Evolutionary conservation across 2,329 filamentous ascomycete species (phyloP), one percentile per base, ranked within the genome.

Genomic region (Calonectria pauciramosa): DNA sequence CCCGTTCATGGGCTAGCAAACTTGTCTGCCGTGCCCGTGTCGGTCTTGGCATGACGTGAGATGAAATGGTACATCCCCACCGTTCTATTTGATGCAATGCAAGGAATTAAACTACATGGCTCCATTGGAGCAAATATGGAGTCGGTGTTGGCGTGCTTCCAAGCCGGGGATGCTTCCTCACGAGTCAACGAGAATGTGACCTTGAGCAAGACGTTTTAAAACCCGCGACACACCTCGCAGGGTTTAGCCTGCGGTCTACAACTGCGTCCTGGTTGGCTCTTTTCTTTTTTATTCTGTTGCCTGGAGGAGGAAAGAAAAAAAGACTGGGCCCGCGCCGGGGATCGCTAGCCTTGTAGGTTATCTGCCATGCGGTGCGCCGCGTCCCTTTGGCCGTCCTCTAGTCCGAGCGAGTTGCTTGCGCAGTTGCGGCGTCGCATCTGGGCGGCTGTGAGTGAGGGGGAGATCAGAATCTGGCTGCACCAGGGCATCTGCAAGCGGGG

Each of bases 281-380:
- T n/a, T 13, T 41, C 14, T 34, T 36, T 30, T 49, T 72, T 78
- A 71, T 66, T 66, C 74, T 79, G 78, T 71, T 79, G 76, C 78
- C 76, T 79, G 44, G 44, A 47, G 44, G 34, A 11, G 13, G 20
- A 63, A 26, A n/a, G 32, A 26, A n/a, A 36, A 73, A 69, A 63
- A 36, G 20, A 68, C 47, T 68, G 60, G 71, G 68, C 14, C 52
- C n/a, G 8, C 28, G 38, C 32, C 41, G 59, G 52, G 63, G 49
- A 66, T 65, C 56, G 56, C 36, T 63, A 63, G 34, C 16, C 23
- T 63, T 41, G 56, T 63, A 63, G 56, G 56, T 63, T 63, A 63
- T 63, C 56, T 63, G 56, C 56, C 36, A 63, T 63, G 56, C 56
- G 14, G 41, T 65, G 32, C 36, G 59, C 38, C n/a, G 68, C 51